Conservation (phyloP, 345 rosid species). For the Populus ilicifolia region DNA sequence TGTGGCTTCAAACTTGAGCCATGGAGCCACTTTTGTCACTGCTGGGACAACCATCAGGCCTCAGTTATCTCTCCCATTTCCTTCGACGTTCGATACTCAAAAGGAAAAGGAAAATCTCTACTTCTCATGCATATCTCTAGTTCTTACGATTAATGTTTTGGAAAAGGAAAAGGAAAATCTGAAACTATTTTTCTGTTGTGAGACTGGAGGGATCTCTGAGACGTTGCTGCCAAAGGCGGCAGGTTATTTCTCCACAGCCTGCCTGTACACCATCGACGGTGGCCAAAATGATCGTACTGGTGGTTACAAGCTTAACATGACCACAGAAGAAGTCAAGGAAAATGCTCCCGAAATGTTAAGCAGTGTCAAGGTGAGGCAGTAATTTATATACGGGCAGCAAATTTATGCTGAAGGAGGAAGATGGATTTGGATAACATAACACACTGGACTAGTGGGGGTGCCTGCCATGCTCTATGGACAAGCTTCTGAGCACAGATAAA, state of each 20-base stretch:
- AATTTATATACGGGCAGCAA: neutral
- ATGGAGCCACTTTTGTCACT: conserved; percentile 81
- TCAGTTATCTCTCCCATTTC: conserved; percentile 57
- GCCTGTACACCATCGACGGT: conserved; percentile 53
- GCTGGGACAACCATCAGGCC: conserved; percentile 70
- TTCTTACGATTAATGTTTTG: too few relatives aligned
- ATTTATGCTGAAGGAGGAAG: conserved; percentile 49
- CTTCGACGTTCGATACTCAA: conserved; percentile 45
- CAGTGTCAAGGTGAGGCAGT: conserved; percentile 2
- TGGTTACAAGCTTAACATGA: conserved; percentile 60
- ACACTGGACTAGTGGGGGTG: conserved; percentile 21
- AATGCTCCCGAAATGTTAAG: conserved; percentile 48
- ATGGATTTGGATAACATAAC: conserved; percentile 36
- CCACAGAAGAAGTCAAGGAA: conserved; percentile 52
- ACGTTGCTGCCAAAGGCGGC: conserved; percentile 41
- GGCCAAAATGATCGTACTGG: conserved; percentile 74
- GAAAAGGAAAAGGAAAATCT: neutral
- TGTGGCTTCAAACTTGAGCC: conserved; percentile 65
- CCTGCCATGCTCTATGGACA: conserved; percentile 32
- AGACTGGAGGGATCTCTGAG: conserved; percentile 2
- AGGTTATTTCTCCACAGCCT: conserved; percentile 39
- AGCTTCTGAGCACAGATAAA: conserved; percentile 35
- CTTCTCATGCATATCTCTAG: neutral
- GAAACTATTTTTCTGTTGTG: neutral
- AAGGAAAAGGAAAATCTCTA: too few relatives aligned